Percentiles rank a stretch among this genome's conserved stretches.
phyloP scores from a whole-genome alignment of 345 rosid species.

The Arabidopsis arenosa region DNA sequence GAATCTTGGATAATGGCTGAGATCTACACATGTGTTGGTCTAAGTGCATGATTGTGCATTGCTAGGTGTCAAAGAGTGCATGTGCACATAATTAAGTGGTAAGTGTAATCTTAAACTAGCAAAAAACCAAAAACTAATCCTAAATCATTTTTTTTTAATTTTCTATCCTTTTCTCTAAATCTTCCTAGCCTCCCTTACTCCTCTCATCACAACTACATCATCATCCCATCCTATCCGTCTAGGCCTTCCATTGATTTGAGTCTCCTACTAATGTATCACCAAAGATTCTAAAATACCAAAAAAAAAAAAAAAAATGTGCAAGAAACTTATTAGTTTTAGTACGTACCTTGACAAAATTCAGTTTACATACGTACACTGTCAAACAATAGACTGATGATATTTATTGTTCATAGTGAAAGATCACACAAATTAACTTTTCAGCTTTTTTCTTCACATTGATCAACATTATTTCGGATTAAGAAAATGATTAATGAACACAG shows the following conservation, averaged over 20 bases:
- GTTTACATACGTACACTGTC: neutral
- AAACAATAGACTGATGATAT: constrained; percentile 1
- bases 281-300: neutral
- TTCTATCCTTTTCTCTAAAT: neutral
- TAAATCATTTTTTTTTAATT: neutral
- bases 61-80: constrained; percentile 9
- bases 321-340: neutral
- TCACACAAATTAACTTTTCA: neutral
- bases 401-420: constrained; percentile 4
- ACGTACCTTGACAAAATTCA: neutral
- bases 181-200: neutral
- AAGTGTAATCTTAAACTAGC: neutral
- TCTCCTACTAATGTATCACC: neutral
- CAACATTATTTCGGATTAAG: constrained; percentile 12
- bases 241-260: too few species aligned
- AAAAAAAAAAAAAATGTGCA: neutral
- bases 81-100: neutral
- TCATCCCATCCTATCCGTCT: too few species aligned
- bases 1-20: neutral
- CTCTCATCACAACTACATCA: neutral
- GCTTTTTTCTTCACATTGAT: constrained; percentile 14
- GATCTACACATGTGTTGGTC: constrained; percentile 11
- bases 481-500: constrained; percentile 11
- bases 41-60: neutral
- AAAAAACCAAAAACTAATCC: neutral